A percentile compares a stretch with the other conserved stretches of the same genome.
Conservation (phyloP, 345 rosid species). For the Rhodamnia argentea region DNA sequence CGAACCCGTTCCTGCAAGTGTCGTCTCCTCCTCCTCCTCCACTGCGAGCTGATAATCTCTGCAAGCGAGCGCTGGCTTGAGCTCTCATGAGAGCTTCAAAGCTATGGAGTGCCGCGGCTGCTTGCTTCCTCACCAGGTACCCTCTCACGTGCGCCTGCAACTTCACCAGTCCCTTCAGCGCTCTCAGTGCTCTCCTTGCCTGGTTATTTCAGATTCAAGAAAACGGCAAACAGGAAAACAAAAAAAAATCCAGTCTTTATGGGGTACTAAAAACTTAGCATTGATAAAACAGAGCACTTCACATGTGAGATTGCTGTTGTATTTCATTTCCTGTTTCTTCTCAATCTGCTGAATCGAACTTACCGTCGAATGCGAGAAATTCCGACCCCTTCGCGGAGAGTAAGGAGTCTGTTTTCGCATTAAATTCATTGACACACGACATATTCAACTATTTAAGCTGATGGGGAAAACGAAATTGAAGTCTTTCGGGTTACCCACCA, state of each 20-base stretch:
- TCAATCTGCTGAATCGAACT: not conserved
- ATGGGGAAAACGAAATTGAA: not conserved
- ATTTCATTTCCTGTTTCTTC: not conserved
- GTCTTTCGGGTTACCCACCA: not conserved
- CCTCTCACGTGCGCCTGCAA: slow-evolving; percentile 78
- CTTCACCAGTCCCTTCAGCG: slow-evolving; percentile 75
- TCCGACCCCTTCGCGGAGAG: not conserved
- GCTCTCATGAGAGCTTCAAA: slow-evolving; percentile 77
- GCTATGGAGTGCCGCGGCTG: slow-evolving; percentile 45
- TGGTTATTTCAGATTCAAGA: slow-evolving; percentile 4
- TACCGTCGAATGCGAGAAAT: not conserved
- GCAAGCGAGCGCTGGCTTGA: slow-evolving; percentile 43
- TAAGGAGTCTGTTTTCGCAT: not conserved
- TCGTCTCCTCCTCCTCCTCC: not conserved
- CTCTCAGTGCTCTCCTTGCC: slow-evolving; percentile 80
- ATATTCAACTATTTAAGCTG: not conserved
- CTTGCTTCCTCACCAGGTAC: slow-evolving; percentile 62
- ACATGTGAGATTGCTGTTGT: not conserved
- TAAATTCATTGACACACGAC: not conserved
- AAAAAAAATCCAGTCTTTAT: not conserved
- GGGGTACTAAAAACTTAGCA: not conserved
- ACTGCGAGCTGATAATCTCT: slow-evolving; percentile 24
- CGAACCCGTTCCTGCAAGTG: not conserved
- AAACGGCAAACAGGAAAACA: not conserved
- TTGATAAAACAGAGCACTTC: not conserved